phyloP scores from a whole-genome alignment of 768 basidiomycete species.

The Collybia sordida region DNA sequence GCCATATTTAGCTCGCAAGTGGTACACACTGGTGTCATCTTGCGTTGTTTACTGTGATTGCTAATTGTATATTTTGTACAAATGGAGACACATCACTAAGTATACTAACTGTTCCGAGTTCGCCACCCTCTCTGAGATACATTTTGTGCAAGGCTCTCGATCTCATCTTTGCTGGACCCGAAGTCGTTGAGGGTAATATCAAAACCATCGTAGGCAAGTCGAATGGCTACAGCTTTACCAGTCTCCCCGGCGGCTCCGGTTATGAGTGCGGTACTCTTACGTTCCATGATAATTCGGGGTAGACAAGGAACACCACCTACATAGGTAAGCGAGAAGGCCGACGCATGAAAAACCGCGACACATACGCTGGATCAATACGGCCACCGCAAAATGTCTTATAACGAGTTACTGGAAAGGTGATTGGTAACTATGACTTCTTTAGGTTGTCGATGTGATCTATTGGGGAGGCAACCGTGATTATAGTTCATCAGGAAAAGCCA shows the following conservation, averaged over 20 bases:
- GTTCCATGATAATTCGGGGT: not conserved
- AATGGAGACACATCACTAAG: constrained; percentile 17
- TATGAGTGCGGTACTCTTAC: constrained; percentile 4
- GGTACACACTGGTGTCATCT: not conserved
- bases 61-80: not conserved
- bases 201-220: constrained; percentile 16
- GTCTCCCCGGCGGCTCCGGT: constrained; percentile 12
- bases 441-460: no score
- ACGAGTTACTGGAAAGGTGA: no score
- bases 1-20: not conserved
- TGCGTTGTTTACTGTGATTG: not conserved
- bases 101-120: constrained; percentile 4
- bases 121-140: constrained; percentile 17
- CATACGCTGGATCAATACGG: no score
- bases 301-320: no score
- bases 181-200: constrained; percentile 31
- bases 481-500: no score
- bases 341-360: no score
- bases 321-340: no score
- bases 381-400: no score
- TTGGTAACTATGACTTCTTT: no score
- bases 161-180: constrained; percentile 18
- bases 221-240: constrained; percentile 17
- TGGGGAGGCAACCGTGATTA: no score
- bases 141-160: constrained; percentile 9